Conservation (phyloP, 176 grass and related monocot species). For the Triticum aestivum region IWGSC_CS_RefSeq_v2.1 NC_057797.1:209727222-209727721, state of each 20-base stretch:
- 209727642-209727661: slow-evolving; percentile 96
- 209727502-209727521: slow-evolving; percentile 99
- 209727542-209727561: slow-evolving; percentile 83
- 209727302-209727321: background rate
- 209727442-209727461: slow-evolving; percentile 78
- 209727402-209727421: slow-evolving; percentile 24
- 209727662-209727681: slow-evolving; percentile 95
- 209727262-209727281: background rate
- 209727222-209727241: background rate
- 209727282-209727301: background rate
- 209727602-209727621: slow-evolving; percentile 21
- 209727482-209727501: slow-evolving; percentile 99
- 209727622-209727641: slow-evolving; percentile 29
- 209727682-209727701: slow-evolving; percentile 96
- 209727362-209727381: slow-evolving; percentile 12
- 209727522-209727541: slow-evolving; percentile 99
- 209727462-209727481: slow-evolving; percentile 99
- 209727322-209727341: background rate
- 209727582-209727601: background rate
- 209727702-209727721: slow-evolving; percentile 91
- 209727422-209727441: slow-evolving; percentile 26
- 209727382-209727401: background rate
- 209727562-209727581: slow-evolving; percentile 5
- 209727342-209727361: slow-evolving; percentile 3
- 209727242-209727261: slow-evolving; percentile 1